phyloP scores from a whole-genome alignment of 257 asterid genomes.

The Jacaranda mimosifolia region DNA sequence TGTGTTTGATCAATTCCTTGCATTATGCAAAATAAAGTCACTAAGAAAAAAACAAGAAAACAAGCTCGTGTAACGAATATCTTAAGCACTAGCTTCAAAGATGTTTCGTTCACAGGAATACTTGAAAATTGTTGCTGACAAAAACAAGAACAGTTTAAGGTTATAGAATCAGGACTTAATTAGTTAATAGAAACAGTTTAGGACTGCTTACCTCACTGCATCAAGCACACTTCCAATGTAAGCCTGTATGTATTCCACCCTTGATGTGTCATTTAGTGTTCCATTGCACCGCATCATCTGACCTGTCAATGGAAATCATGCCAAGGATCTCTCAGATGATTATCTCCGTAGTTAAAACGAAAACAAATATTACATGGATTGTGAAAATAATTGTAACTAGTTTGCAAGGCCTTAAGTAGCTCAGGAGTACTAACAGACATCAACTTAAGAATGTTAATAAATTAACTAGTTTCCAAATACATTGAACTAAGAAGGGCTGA shows the following conservation, averaged over 20 bases:
- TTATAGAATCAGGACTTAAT: background rate
- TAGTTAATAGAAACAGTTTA: background rate
- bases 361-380: background rate
- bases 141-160: background rate
- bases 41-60: background rate
- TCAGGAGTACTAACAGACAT: background rate
- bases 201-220: conserved; percentile 52
- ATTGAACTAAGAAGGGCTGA: background rate
- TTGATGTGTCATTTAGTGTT: conserved; percentile 48
- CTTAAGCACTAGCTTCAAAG: background rate
- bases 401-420: background rate
- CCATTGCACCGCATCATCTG: conserved; percentile 47
- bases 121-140: too few relatives aligned
- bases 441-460: background rate
- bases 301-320: conserved; percentile 42
- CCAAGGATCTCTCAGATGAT: background rate
- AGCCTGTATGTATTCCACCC: conserved; percentile 55
- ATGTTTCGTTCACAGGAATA: too few relatives aligned
- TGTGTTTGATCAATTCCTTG: conserved; percentile 62
- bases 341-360: background rate
- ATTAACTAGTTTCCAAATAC: background rate
- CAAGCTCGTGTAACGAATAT: background rate
- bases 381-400: background rate
- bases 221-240: conserved; percentile 58
- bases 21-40: background rate